A percentile compares a stretch with the other conserved stretches of the same genome.
These are phyloP conservation scores for Paraglomus occultum DNA, from an alignment of 192 early-diverging fungal species.

Conservation along the genomic window DNA sequence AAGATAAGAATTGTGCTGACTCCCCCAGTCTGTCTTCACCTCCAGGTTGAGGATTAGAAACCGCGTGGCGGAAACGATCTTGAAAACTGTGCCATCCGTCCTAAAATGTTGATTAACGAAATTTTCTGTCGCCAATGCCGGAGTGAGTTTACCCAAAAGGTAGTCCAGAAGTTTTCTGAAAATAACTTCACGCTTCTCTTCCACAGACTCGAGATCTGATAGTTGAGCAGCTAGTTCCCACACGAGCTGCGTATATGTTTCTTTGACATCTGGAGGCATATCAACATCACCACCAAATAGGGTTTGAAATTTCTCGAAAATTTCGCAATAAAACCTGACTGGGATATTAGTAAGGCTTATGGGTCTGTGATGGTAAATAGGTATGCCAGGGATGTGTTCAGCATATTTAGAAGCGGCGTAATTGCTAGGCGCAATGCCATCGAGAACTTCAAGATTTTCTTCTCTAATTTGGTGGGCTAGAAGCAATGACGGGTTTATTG, in stretches of 20 bases:
- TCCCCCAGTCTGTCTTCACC: slow-evolving; percentile 15
- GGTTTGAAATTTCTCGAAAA: slow-evolving; percentile 18
- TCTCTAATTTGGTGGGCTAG: too few relatives aligned
- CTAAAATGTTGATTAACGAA: background rate
- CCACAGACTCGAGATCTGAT: slow-evolving; percentile 5
- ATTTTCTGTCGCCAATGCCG: slow-evolving; percentile 15
- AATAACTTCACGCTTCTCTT: background rate
- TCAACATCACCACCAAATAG: background rate
- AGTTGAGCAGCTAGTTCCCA: background rate
- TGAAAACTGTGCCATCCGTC: slow-evolving; percentile 13
- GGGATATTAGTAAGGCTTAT: slow-evolving; percentile 4
- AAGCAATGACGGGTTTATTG: too few relatives aligned
- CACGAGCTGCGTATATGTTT: background rate
- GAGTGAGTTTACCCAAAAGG: background rate
- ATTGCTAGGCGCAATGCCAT: too few relatives aligned
- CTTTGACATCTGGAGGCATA: background rate
- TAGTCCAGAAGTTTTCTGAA: slow-evolving; percentile 1
- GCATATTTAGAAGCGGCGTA: background rate
- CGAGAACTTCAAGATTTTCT: too few relatives aligned
- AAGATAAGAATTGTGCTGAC: background rate
- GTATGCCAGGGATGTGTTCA: background rate
- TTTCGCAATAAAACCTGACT: slow-evolving; percentile 19
- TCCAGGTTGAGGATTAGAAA: slow-evolving; percentile 11
- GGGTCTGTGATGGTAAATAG: slow-evolving; percentile 19
- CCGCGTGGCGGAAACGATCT: background rate